These are phyloP conservation scores for Apiospora kogelbergensis DNA, from an alignment of 2,329 filamentous ascomycete genomes.

Conservation along the genomic window DNA sequence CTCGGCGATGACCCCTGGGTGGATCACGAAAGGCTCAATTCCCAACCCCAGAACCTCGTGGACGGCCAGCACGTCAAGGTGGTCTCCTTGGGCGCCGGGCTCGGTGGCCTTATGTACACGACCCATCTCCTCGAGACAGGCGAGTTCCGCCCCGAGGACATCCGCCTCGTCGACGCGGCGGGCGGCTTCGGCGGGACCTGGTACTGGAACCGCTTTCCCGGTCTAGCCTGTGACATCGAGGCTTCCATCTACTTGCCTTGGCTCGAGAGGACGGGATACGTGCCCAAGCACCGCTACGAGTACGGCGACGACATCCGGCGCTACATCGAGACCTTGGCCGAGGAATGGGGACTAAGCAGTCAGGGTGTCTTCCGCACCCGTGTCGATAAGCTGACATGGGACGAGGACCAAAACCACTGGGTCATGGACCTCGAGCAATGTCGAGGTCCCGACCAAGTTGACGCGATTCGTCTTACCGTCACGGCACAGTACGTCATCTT, in stretches of 20 bases:
- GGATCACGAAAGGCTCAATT: background rate
- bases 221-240: conserved; percentile 58
- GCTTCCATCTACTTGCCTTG: conserved; percentile 60
- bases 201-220: conserved; percentile 53
- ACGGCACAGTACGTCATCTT: conserved; percentile 40
- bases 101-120: conserved; percentile 25
- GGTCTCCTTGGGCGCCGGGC: conserved; percentile 28
- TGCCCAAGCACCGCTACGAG: conserved; percentile 48
- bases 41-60: background rate
- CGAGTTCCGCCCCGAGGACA: conserved; percentile 32
- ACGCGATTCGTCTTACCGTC: conserved; percentile 28
- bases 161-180: conserved; percentile 42
- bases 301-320: conserved; percentile 40
- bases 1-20: background rate
- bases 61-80: conserved; percentile 18
- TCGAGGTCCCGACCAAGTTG: conserved; percentile 18
- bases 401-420: conserved; percentile 32
- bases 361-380: conserved; percentile 47
- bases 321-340: conserved; percentile 44
- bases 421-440: conserved; percentile 10
- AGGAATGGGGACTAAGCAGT: conserved; percentile 43
- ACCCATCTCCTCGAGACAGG: conserved; percentile 36
- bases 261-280: conserved; percentile 59
- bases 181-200: conserved; percentile 51
- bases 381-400: conserved; percentile 44